A percentile compares a stretch with the other conserved stretches of the same genome.
Conservation (phyloP, 1,284 basidiomycete genomes). For the Cutaneotrichosporon daszewskae region DNA sequence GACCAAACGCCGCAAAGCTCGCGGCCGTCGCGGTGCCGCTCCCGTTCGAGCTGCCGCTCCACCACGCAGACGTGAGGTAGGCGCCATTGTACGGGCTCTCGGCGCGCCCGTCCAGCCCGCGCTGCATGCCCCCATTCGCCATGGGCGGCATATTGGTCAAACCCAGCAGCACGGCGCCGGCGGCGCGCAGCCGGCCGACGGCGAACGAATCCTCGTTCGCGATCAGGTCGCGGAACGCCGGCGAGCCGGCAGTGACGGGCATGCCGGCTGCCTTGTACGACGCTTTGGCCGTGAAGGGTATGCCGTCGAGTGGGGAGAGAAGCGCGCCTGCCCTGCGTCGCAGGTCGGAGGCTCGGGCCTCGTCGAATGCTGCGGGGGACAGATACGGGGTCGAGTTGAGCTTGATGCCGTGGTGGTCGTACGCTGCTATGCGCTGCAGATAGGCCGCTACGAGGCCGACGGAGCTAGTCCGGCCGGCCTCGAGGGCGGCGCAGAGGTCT, state of each 20-base stretch:
- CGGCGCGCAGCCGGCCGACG: neutral
- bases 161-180: slow-evolving; percentile 5
- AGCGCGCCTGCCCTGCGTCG: slow-evolving; percentile 1
- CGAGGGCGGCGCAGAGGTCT: slow-evolving; percentile 5
- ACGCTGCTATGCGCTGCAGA: slow-evolving; percentile 7
- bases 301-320: slow-evolving; percentile 7
- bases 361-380: neutral
- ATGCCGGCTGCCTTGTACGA: slow-evolving; percentile 5
- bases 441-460: slow-evolving; percentile 7
- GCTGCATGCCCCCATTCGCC: slow-evolving; percentile 13
- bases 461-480: neutral
- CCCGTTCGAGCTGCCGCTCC: slow-evolving; percentile 9
- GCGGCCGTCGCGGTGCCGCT: slow-evolving; percentile 8
- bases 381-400: slow-evolving; percentile 5
- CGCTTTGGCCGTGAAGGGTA: slow-evolving; percentile 11
- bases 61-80: slow-evolving; percentile 7
- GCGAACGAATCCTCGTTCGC: slow-evolving; percentile 6
- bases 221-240: slow-evolving; percentile 7
- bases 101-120: slow-evolving; percentile 11
- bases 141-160: slow-evolving; percentile 10
- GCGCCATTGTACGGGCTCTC: slow-evolving; percentile 10
- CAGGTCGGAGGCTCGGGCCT: slow-evolving; percentile 5
- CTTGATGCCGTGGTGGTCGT: slow-evolving; percentile 7
- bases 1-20: slow-evolving; percentile 8
- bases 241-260: slow-evolving; percentile 4